Evolutionary conservation across 2,329 filamentous ascomycete species (phyloP).

Genomic region (Sporothrix variecibatus): DNA sequence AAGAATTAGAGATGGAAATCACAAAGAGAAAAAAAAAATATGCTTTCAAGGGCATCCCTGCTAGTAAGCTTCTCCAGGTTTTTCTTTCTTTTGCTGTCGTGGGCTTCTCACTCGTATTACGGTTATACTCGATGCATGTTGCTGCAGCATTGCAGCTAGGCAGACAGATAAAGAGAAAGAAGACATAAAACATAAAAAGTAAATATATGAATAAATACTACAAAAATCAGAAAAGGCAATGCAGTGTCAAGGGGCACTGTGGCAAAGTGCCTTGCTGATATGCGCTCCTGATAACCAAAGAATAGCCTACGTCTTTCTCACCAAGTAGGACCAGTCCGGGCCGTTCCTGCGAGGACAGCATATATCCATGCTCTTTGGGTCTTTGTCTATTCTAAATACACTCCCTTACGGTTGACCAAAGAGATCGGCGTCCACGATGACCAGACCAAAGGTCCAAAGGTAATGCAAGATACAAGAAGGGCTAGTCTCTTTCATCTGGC

Average conservation of each 20-base stretch:
- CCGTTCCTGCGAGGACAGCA: not conserved
- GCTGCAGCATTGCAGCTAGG: slow-evolving; percentile 12
- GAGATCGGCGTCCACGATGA: not conserved
- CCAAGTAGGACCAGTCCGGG: not conserved
- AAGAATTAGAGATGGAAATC: not conserved
- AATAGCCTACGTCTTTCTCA: not conserved
- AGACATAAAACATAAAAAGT: not conserved
- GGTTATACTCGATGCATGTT: not conserved
- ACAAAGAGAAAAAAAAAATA: not conserved
- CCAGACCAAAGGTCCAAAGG: too few species aligned
- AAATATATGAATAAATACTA: not conserved
- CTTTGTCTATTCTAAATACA: not conserved
- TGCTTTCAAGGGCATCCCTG: not conserved
- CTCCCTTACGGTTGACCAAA: not conserved
- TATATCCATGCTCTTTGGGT: not conserved
- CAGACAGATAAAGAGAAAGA: slow-evolving; percentile 1
- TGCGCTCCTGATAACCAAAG: not conserved
- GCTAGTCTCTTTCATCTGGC: not conserved
- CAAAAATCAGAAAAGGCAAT: not conserved
- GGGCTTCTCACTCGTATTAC: not conserved
- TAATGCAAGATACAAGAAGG: not conserved
- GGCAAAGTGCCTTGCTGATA: slow-evolving; percentile 9
- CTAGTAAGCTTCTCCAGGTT: not conserved
- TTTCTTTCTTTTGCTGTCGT: not conserved
- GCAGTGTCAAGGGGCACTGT: not conserved